These are phyloP conservation scores for Paspalum vaginatum DNA, from an alignment of 176 grass and related monocot genomes.

Conservation along the genomic window DNA sequence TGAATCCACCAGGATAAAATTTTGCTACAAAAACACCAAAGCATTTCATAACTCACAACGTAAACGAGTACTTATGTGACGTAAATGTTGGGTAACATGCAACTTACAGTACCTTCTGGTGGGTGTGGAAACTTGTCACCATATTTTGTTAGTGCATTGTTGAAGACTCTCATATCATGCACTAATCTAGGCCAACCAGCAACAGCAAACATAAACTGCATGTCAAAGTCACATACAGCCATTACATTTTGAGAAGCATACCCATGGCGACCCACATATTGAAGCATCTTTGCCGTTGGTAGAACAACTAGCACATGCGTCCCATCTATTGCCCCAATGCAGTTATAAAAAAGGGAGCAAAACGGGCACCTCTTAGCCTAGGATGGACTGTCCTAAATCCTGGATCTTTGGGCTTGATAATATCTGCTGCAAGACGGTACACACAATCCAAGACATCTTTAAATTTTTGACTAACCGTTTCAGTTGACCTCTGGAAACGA, in stretches of 20 bases:
- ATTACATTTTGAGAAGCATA: neutral
- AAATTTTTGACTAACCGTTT: no score
- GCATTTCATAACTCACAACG: neutral
- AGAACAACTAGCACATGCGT: neutral
- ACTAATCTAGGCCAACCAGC: neutral
- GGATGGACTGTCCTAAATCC: no score
- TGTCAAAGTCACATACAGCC: neutral
- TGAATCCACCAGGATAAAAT: no score
- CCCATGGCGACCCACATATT: no score
- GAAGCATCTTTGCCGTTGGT: neutral
- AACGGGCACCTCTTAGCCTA: no score
- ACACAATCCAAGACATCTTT: no score
- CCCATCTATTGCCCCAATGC: neutral
- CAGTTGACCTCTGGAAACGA: no score
- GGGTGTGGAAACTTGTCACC: neutral
- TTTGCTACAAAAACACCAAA: no score
- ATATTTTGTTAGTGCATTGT: neutral
- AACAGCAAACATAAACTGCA: neutral
- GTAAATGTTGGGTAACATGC: no score
- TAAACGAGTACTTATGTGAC: neutral
- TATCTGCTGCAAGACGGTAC: no score
- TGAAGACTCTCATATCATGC: no score
- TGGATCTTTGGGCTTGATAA: no score
- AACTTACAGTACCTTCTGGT: neutral
- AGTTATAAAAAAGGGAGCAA: neutral